Evolutionary conservation across 805 yeast species (phyloP).

Genomic region (Kockiozyma suomiensis): DNA sequence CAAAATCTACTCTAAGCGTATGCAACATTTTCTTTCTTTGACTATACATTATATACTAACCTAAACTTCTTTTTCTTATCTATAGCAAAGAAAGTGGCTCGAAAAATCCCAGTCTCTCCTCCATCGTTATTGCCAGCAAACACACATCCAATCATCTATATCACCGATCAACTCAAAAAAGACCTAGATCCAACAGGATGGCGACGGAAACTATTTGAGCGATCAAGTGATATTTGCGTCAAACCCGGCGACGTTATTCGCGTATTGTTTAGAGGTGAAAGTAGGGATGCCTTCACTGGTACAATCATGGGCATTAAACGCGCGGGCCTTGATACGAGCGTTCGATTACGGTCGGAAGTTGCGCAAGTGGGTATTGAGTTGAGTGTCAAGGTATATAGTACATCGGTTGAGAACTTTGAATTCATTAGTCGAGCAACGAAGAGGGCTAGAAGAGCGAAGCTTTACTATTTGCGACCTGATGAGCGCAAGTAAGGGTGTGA

Average conservation of each 20-base stretch:
- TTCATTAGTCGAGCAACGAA: slow-evolving; percentile 69
- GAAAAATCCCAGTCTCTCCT: slow-evolving; percentile 9
- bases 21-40: not conserved
- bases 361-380: slow-evolving; percentile 84
- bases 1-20: slow-evolving; percentile 12
- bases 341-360: slow-evolving; percentile 81
- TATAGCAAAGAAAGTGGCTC: slow-evolving; percentile 12
- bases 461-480: slow-evolving; percentile 73
- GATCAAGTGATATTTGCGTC: slow-evolving; percentile 52
- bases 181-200: slow-evolving; percentile 70
- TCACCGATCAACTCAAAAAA: slow-evolving; percentile 51
- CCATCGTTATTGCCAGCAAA: slow-evolving; percentile 36
- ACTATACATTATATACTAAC: too few species aligned
- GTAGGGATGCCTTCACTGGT: slow-evolving; percentile 61
- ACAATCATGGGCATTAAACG: slow-evolving; percentile 76
- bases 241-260: slow-evolving; percentile 83
- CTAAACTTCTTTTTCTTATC: too few species aligned
- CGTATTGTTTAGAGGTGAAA: slow-evolving; percentile 59
- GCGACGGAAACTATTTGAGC: slow-evolving; percentile 59
- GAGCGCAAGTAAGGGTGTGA: slow-evolving; percentile 7
- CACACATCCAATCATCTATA: slow-evolving; percentile 40
- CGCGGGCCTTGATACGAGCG: slow-evolving; percentile 68
- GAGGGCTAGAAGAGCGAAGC: slow-evolving; percentile 79
- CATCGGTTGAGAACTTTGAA: slow-evolving; percentile 75
- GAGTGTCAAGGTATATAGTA: slow-evolving; percentile 78